These are phyloP conservation scores for Euphorbia celastroides DNA, from an alignment of 441 rosid species.

Conservation along the genomic window DNA sequence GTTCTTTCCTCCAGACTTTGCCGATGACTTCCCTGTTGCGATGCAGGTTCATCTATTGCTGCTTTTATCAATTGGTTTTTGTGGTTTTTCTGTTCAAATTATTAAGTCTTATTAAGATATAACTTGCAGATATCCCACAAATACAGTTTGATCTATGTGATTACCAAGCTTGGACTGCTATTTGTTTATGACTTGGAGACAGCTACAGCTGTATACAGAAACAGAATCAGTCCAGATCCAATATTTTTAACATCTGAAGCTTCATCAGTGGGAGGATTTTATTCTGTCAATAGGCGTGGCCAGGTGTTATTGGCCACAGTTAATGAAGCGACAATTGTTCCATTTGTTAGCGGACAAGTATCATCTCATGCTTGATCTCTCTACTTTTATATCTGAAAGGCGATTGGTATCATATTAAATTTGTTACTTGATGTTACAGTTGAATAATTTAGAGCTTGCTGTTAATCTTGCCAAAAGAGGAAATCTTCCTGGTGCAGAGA, in stretches of 20 bases:
- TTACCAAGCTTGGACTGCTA: constrained; percentile 97
- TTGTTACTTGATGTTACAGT: not conserved
- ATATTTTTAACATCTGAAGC: constrained; percentile 98
- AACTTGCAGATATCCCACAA: constrained; percentile 91
- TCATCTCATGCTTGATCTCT: constrained; percentile 16
- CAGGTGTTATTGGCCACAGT: constrained; percentile 94
- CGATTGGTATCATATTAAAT: not conserved
- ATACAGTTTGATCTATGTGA: constrained; percentile 82
- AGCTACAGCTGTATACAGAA: constrained; percentile 96
- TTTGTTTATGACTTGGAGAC: constrained; percentile 99
- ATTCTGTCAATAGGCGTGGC: constrained; percentile 97
- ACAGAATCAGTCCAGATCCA: constrained; percentile 98
- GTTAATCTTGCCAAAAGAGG: too few species aligned
- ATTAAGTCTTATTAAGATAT: constrained; percentile 26
- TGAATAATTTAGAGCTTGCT: too few species aligned
- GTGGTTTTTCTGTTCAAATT: constrained; percentile 15
- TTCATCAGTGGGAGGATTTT: constrained; percentile 82
- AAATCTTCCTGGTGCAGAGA: too few species aligned
- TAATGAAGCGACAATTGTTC: constrained; percentile 90
- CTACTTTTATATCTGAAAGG: not conserved
- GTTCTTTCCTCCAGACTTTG: constrained; percentile 99
- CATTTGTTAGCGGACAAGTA: constrained; percentile 99
- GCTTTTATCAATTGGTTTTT: constrained; percentile 8
- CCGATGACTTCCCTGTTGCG: constrained; percentile 99
- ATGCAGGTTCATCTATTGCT: constrained; percentile 77